Percentiles rank a stretch among this genome's conserved stretches.
Conservation (phyloP, 352 stramenopile species). For the Phytopythium oedochilum region DNA sequence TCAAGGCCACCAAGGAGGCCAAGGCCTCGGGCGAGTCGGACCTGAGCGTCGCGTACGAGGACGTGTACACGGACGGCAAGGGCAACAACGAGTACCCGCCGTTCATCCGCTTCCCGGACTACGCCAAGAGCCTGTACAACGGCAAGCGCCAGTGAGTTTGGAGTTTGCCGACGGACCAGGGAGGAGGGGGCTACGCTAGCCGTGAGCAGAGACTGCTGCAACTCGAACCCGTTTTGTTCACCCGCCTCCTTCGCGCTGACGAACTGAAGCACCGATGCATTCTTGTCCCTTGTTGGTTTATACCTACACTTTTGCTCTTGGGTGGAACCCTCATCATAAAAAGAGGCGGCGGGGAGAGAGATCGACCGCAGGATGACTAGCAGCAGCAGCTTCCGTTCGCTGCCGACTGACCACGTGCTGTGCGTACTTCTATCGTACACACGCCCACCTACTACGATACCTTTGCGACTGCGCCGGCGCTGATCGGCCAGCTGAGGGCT, state of each 20-base stretch:
- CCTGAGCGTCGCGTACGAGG: constrained; percentile 53
- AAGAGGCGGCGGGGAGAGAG: background rate
- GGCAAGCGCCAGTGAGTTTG: constrained; percentile 58
- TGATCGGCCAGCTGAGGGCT: background rate
- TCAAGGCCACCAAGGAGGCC: constrained; percentile 91
- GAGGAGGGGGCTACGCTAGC: too few relatives aligned
- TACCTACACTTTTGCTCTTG: background rate
- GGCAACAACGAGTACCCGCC: constrained; percentile 89
- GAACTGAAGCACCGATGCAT: too few relatives aligned
- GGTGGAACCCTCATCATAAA: background rate
- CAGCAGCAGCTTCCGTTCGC: background rate
- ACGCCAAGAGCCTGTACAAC: constrained; percentile 91
- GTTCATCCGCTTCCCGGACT: constrained; percentile 98
- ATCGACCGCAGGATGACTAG: background rate
- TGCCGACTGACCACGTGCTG: background rate
- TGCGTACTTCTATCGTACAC: constrained; percentile 8
- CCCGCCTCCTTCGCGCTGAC: background rate
- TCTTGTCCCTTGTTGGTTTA: too few relatives aligned
- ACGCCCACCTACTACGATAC: background rate
- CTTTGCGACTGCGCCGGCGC: background rate
- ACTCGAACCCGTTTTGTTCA: constrained; percentile 2
- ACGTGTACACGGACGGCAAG: constrained; percentile 91
- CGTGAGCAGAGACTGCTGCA: background rate
- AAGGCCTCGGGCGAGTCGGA: constrained; percentile 71
- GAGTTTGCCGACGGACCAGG: background rate